A percentile compares a stretch with the other conserved stretches of the same genome.
Evolutionary conservation across 306 rosid genomes (phyloP).

Genomic region (Quercus alba): DNA sequence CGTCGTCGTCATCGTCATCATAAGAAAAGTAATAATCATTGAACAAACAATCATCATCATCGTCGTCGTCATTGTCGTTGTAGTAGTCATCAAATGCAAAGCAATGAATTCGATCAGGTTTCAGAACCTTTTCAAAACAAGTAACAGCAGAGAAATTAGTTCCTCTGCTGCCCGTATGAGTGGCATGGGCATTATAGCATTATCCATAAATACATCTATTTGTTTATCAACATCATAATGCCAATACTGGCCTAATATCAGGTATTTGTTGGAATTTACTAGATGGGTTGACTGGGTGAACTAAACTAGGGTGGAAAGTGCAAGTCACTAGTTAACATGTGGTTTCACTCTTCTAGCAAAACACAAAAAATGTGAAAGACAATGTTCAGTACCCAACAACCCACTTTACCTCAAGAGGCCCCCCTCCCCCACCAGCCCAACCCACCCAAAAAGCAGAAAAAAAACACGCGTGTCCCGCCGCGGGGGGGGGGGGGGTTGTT

Average conservation of each 20-base stretch:
- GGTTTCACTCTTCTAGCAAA: neutral
- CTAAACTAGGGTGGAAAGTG: neutral
- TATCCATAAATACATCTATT: slow-evolving; percentile 9
- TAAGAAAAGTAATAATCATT: neutral
- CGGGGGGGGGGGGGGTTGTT: too few relatives aligned
- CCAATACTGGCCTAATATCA: neutral
- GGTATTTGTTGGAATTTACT: slow-evolving; percentile 1
- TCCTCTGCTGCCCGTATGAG: slow-evolving; percentile 61
- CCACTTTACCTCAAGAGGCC: neutral
- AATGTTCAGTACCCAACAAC: neutral
- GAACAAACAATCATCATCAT: slow-evolving; percentile 10
- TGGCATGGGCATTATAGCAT: slow-evolving; percentile 26
- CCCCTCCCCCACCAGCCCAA: neutral
- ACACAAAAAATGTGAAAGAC: neutral
- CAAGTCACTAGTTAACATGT: neutral
- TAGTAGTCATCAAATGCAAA: slow-evolving; percentile 32
- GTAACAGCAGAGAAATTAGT: slow-evolving; percentile 76
- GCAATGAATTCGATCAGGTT: slow-evolving; percentile 42
- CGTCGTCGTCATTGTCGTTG: slow-evolving; percentile 7
- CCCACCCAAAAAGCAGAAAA: neutral
- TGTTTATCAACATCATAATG: neutral
- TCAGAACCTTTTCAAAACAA: slow-evolving; percentile 57
- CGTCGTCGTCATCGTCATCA: neutral
- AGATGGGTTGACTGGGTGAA: neutral
- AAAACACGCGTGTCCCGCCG: too few relatives aligned